phyloP scores from a whole-genome alignment of 108 stramenopile species.

The Schizochytrium sp. region DNA sequence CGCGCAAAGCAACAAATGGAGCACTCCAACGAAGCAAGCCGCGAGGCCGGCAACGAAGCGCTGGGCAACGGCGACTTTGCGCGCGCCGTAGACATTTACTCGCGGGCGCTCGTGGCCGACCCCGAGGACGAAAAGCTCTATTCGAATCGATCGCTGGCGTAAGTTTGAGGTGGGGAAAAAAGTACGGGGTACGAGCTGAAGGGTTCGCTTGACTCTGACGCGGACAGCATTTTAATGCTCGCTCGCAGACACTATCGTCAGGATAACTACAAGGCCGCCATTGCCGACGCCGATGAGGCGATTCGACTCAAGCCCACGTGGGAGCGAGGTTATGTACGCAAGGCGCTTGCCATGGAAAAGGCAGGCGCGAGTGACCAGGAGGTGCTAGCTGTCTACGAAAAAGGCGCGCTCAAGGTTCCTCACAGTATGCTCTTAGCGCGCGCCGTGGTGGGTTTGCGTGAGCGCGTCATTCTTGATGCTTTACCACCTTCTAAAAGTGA shows the following conservation, averaged over 20 bases:
- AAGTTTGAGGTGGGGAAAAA: not conserved
- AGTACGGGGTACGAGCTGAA: not conserved
- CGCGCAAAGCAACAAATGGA: too few relatives aligned
- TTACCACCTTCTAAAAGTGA: not conserved
- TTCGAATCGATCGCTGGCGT: constrained; percentile 1
- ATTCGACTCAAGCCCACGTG: not conserved
- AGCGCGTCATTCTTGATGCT: not conserved
- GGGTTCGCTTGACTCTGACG: not conserved
- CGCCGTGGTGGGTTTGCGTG: not conserved
- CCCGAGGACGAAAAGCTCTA: not conserved
- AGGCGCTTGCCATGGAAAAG: not conserved
- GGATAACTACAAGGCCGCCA: not conserved
- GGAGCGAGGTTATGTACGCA: not conserved
- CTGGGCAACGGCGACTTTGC: not conserved
- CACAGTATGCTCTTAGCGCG: not conserved
- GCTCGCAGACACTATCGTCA: not conserved
- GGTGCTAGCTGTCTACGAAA: not conserved
- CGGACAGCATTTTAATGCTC: too few relatives aligned
- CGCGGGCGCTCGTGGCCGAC: not conserved
- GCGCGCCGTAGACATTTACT: not conserved
- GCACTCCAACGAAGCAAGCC: not conserved
- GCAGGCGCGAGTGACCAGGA: not conserved
- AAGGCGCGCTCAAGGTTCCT: not conserved
- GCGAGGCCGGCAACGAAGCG: not conserved
- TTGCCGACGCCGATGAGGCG: not conserved